Evolutionary conservation across 106 monocot genomes (phyloP), one percentile per base, ranked within the genome.

Genomic region (Platanthera zijinensis): DNA sequence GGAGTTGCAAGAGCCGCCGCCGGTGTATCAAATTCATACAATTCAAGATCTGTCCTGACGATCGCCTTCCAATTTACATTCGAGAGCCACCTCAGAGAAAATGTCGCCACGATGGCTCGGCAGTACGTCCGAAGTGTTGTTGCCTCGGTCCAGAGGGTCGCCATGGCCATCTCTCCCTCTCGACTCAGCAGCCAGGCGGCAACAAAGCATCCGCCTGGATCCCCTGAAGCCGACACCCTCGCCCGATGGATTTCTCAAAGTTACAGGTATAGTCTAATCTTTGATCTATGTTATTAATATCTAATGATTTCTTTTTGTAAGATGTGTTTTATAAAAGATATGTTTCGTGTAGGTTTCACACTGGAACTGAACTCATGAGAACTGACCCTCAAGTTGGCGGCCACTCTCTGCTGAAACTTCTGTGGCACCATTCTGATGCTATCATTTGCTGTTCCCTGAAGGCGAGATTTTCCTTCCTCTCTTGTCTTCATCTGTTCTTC

Each of bases 361-460:
- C 91, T 63, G 97, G 94, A 57, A 80, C 84, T 5, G 97, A 99
- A 11, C 87, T 99, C 15, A 74, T 94, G 10, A 82, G 74, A 52
- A 50, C 61, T 9, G 82, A 86, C 0, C 59, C 83, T 11, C 82
- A 89, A 66, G 68, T 57, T 11, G 78, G 69, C 0, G 93, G 89
- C 53, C 46, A 97, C 71, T 79, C 89, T 14, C 78, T 92, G 76
- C 79, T 99, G 75, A 87, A 91, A 69, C 84, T 84, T 4, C 77
- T 99, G 7, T 99, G 97, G 97, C 84, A 90, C 21, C 92, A 94
- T 79, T 84, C 89, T 5, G 97, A 99, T 84, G 76, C 97, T 22
- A 88, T 99, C 61, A 75, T 94, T 52, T 99, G 97, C 64, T 99
- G 94, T 56, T 92, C 94, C 54, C 77, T 94, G 30, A 92, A 94